phyloP scores from a whole-genome alignment of 345 rosid genomes.

The Hirschfeldia incana region DNA sequence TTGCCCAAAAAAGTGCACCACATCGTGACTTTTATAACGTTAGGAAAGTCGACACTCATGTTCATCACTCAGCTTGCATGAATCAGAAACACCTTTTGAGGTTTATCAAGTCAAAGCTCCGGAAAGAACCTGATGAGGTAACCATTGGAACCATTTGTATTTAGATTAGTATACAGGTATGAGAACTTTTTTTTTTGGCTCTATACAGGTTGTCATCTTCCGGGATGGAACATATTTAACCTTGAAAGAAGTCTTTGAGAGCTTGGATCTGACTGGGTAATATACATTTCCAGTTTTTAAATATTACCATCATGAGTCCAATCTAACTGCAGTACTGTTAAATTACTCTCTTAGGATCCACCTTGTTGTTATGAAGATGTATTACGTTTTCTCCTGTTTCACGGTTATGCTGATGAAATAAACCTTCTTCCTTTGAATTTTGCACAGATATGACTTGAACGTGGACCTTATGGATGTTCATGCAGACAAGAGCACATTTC shows the following conservation, averaged over 20 bases:
- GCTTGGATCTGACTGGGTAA: slow-evolving; percentile 94
- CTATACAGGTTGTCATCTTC: slow-evolving; percentile 91
- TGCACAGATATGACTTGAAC: slow-evolving; percentile 83
- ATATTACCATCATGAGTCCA: no score
- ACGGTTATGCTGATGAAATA: neutral
- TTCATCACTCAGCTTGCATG: slow-evolving; percentile 99
- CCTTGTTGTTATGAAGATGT: no score
- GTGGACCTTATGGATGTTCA: slow-evolving; percentile 99
- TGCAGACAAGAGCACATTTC: slow-evolving; percentile 99
- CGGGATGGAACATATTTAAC: slow-evolving; percentile 98
- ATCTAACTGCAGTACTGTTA: no score
- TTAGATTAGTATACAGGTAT: neutral
- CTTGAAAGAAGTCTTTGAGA: slow-evolving; percentile 93
- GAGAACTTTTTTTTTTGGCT: neutral
- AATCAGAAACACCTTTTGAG: slow-evolving; percentile 98
- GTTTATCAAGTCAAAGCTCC: slow-evolving; percentile 95
- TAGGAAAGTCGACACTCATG: slow-evolving; percentile 98
- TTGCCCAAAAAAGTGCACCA: slow-evolving; percentile 99
- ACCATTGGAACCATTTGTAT: neutral
- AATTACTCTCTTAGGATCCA: no score
- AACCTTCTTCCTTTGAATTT: neutral
- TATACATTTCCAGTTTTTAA: neutral
- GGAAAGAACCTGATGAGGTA: slow-evolving; percentile 99
- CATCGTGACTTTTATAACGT: slow-evolving; percentile 99
- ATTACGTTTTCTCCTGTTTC: no score